Base-by-base conservation (phyloP, 2,329 filamentous ascomycete genomes). In the Zopfia rhizophila region DNA sequence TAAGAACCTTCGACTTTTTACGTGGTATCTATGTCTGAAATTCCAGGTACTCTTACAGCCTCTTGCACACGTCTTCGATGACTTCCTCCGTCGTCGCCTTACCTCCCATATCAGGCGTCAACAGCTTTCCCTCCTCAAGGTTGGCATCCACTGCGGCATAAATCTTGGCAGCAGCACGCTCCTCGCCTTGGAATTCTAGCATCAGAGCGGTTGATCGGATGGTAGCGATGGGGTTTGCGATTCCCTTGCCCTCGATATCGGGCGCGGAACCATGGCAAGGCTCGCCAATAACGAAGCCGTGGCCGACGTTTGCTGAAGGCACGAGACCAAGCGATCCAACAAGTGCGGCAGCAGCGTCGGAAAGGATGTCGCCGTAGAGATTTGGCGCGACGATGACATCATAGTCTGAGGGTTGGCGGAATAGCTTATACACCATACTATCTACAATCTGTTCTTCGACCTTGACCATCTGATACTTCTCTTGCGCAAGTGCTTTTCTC, bases 361-460 rank as follows among this genome's bases (percentile, higher is more conserved):
- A 96, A 27, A 99, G 82, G 60, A 99, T 94, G 74, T 99, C 94
- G 59, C 94, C 94, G 77, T 99, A 97, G 51, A 99, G 83, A 78
- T 97, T 97, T 39, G 93, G 94, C 7, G 93, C 94, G 33, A 99
- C 94, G 61, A 99, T 96, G 58, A 97, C 93, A 72, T 99, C 94
- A 84, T 97, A 99, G 68, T 88, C 88, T 66, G 88, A 83, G 30
- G 94, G 94, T 76, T 97, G 91, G 53, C 93, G 90, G 86, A 97
- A 97, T 45, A 99, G 88, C 81, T 97, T 97, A 85, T 97, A 97
- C 47, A 97, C 91, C 94, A 99, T 99, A 52, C 88, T 93, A 77
- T 99, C 94, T 54, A 99, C 93, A 61, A 99, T 99, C 79, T 99
- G 94, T 81, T 97, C 94, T 75, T 97, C 94, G 42, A 97, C 81